Conservation (phyloP, 768 basidiomycete genomes). For the Trametes cubensis region DNA sequence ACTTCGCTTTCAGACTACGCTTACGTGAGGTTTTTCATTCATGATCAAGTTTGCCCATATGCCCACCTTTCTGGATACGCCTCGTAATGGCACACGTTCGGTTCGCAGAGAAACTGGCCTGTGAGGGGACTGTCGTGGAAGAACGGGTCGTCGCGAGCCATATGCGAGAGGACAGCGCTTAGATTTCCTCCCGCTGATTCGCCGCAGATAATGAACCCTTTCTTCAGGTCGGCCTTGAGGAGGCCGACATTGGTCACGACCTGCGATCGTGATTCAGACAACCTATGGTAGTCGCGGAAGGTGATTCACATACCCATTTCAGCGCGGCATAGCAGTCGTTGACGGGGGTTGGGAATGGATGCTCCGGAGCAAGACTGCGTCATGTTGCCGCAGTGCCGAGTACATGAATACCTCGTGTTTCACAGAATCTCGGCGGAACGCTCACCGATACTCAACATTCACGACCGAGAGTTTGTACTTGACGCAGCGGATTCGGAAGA, state of each 20-base stretch:
- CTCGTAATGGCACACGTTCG: constrained; percentile 21
- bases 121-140: constrained; percentile 28
- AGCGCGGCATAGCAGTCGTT: constrained; percentile 30
- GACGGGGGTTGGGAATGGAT: constrained; percentile 27
- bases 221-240: constrained; percentile 24
- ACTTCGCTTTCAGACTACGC: constrained; percentile 25
- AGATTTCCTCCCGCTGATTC: constrained; percentile 31
- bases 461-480: constrained; percentile 26
- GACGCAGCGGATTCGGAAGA: constrained; percentile 23
- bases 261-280: constrained; percentile 2
- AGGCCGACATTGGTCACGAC: constrained; percentile 9
- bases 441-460: too few relatives aligned
- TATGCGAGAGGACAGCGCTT: constrained; percentile 29
- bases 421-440: too few relatives aligned
- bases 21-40: too few relatives aligned
- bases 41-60: too few relatives aligned
- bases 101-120: constrained; percentile 31
- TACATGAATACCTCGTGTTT: too few relatives aligned
- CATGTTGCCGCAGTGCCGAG: not conserved
- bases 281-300: not conserved
- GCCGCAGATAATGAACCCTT: constrained; percentile 34
- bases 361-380: constrained; percentile 31
- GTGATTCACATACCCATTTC: constrained; percentile 25
- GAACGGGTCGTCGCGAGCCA: constrained; percentile 32
- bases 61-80: constrained; percentile 27